phyloP scores from a whole-genome alignment of 2,329 filamentous ascomycete genomes.

The Dactylellina sp. region DNA sequence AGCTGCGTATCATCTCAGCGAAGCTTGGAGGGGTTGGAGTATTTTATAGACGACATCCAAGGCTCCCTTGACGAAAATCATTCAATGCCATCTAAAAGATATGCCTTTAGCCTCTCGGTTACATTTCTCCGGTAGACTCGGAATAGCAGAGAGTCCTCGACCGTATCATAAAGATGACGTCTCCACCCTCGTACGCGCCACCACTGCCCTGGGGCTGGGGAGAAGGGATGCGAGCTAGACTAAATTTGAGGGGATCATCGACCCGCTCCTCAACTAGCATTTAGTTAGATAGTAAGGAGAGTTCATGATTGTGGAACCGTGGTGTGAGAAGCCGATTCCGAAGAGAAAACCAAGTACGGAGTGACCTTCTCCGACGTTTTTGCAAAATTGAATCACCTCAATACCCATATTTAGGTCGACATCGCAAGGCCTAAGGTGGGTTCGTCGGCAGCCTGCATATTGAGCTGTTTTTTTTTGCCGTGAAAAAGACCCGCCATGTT shows the following conservation, averaged over 20 bases:
- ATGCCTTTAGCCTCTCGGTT: slow-evolving; percentile 35
- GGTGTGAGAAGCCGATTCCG: background rate
- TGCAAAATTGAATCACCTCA: slow-evolving; percentile 19
- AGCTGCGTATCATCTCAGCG: background rate
- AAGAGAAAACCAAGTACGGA: slow-evolving; percentile 26
- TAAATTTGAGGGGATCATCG: slow-evolving; percentile 44
- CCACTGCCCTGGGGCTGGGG: slow-evolving; percentile 8
- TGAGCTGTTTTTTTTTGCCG: slow-evolving; percentile 22
- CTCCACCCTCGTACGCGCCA: slow-evolving; percentile 36
- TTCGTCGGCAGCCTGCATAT: slow-evolving; percentile 2
- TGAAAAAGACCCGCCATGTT: slow-evolving; percentile 13
- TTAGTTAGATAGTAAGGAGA: background rate
- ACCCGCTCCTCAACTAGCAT: slow-evolving; percentile 16
- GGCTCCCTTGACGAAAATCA: slow-evolving; percentile 10
- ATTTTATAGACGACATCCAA: slow-evolving; percentile 52
- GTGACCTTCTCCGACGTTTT: slow-evolving; percentile 42
- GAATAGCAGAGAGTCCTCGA: slow-evolving; percentile 16
- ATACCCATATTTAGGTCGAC: slow-evolving; percentile 7
- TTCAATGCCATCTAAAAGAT: background rate
- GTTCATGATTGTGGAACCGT: slow-evolving; percentile 7
- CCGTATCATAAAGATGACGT: slow-evolving; percentile 19
- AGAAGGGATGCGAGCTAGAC: background rate
- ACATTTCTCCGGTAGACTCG: slow-evolving; percentile 39
- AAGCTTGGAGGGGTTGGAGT: slow-evolving; percentile 13
- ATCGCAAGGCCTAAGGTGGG: slow-evolving; percentile 17